phyloP scores from a whole-genome alignment of 2,329 filamentous ascomycete species.

The Scortechinia acanthostroma region DNA sequence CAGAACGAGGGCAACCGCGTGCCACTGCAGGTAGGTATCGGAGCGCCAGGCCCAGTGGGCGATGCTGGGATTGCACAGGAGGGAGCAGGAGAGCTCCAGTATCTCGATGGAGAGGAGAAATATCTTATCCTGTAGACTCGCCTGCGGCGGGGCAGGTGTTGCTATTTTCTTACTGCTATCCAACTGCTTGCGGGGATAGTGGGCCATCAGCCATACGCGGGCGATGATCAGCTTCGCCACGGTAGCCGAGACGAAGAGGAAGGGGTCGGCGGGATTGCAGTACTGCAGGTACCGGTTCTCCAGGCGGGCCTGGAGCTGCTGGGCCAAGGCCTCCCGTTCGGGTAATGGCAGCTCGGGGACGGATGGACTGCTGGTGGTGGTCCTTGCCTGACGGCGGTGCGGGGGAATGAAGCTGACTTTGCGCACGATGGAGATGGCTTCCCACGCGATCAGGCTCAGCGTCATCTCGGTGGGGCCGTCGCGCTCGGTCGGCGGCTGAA shows the following conservation, averaged over 20 bases:
- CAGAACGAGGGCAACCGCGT: slow-evolving; percentile 38
- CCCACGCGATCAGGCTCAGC: slow-evolving; percentile 36
- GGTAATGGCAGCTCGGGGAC: too few relatives aligned
- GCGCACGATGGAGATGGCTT: slow-evolving; percentile 27
- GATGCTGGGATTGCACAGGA: slow-evolving; percentile 48
- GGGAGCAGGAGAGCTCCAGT: slow-evolving; percentile 61
- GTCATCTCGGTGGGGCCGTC: slow-evolving; percentile 44
- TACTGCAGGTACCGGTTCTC: slow-evolving; percentile 45
- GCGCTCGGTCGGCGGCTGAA: slow-evolving; percentile 34
- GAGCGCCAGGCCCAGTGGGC: slow-evolving; percentile 39
- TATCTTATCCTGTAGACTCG: slow-evolving; percentile 57
- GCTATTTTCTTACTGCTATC: too few relatives aligned
- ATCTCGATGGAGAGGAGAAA: slow-evolving; percentile 70
- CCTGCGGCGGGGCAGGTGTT: slow-evolving; percentile 33
- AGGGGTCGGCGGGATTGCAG: slow-evolving; percentile 35
- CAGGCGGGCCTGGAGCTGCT: slow-evolving; percentile 33
- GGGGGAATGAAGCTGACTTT: too few relatives aligned
- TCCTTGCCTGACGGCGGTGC: slow-evolving; percentile 24
- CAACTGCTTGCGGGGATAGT: slow-evolving; percentile 70
- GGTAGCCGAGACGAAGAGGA: slow-evolving; percentile 65
- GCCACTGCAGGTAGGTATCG: slow-evolving; percentile 41
- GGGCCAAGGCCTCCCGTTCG: slow-evolving; percentile 38
- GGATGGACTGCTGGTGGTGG: slow-evolving; percentile 13
- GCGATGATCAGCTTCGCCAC: slow-evolving; percentile 66
- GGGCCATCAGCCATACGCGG: slow-evolving; percentile 72